Evolutionary conservation across 768 basidiomycete genomes (phyloP), one percentile per base, ranked within the genome.

Genomic region (Suillus variegatus): DNA sequence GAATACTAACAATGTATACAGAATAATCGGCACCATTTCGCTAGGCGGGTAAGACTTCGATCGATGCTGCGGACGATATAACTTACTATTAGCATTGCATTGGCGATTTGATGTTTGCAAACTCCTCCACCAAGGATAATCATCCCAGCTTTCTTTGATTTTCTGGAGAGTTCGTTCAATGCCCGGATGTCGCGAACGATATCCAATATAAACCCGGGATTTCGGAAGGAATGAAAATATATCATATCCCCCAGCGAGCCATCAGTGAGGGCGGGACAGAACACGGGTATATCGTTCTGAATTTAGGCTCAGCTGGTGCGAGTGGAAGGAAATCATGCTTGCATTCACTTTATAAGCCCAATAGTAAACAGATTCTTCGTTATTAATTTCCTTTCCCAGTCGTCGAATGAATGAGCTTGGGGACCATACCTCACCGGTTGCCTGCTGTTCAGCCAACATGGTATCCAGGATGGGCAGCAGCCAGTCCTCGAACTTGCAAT

Each of bases 401-500:
- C 97, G 82, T 35, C 84, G 86, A 70, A 99, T 97, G 74, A 99
- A 95, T 16, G 87, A 84, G 74, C 95, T 97, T n/a, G 97, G 97
- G 2, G 92, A 88, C 97, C 97, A 99, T 62, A 90, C 84, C 66
- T 77, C 75, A 36, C 89, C 88, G 51, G 79, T 82, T 64, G 82
- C 78, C 68, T 88, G 86, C 79, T 99, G 97, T 74, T 99, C 97
- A 13, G 80, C 85, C 38, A 98, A 85, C 94, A 99, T 94, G 38
- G 81, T 73, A 73, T 99, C 91, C 49, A 99, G 85, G 64, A 98
- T 93, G 2, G 97, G 97, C 22, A 88, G 89, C n/a, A 99, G 86
- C 97, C 97, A 99, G 75, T 99, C 97, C 79, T 99, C 97, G 70
- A 99, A 99, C 72, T 93, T 91, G 88, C 97, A 99, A 78, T 99